Evolutionary conservation across 768 basidiomycete species (phyloP).

Genomic region (Termitomyces titanicus): DNA sequence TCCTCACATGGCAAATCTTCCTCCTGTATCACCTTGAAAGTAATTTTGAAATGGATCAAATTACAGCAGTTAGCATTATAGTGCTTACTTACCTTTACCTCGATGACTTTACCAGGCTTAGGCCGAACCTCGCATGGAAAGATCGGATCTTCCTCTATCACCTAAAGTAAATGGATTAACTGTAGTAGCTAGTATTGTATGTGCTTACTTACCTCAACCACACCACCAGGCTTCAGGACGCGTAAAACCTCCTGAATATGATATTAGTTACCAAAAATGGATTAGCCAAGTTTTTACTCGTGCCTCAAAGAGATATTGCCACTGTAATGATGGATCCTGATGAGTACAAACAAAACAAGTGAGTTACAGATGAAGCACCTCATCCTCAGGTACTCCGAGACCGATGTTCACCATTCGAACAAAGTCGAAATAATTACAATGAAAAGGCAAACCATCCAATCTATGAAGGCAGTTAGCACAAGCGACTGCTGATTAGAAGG

Average conservation of each 20-base stretch:
- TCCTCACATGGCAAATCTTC: too few relatives aligned
- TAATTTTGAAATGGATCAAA: too few relatives aligned
- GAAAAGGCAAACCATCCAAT: slow-evolving; percentile 62
- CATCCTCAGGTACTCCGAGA: slow-evolving; percentile 68
- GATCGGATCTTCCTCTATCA: slow-evolving; percentile 71
- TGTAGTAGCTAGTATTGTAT: background rate
- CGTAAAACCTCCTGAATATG: slow-evolving; percentile 58
- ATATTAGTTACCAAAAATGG: slow-evolving; percentile 7
- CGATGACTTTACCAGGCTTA: too few relatives aligned
- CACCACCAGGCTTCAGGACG: slow-evolving; percentile 57
- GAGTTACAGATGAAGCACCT: slow-evolving; percentile 31
- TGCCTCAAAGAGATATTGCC: slow-evolving; percentile 63
- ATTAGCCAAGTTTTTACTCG: slow-evolving; percentile 12
- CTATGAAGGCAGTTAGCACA: slow-evolving; percentile 28
- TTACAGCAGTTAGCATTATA: too few relatives aligned
- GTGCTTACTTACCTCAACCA: slow-evolving; percentile 53
- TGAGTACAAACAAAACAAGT: background rate
- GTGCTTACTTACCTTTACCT: too few relatives aligned
- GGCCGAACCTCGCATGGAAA: slow-evolving; percentile 49
- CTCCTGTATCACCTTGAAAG: too few relatives aligned
- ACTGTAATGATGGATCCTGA: slow-evolving; percentile 33
- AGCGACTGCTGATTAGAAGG: background rate
- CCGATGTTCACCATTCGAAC: slow-evolving; percentile 63
- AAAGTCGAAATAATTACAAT: slow-evolving; percentile 54
- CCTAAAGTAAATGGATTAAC: slow-evolving; percentile 31